A percentile compares a stretch with the other conserved stretches of the same genome.
These are phyloP conservation scores for Calonectria montana DNA, from an alignment of 2,329 filamentous ascomycete genomes.

Conservation along the genomic window DNA sequence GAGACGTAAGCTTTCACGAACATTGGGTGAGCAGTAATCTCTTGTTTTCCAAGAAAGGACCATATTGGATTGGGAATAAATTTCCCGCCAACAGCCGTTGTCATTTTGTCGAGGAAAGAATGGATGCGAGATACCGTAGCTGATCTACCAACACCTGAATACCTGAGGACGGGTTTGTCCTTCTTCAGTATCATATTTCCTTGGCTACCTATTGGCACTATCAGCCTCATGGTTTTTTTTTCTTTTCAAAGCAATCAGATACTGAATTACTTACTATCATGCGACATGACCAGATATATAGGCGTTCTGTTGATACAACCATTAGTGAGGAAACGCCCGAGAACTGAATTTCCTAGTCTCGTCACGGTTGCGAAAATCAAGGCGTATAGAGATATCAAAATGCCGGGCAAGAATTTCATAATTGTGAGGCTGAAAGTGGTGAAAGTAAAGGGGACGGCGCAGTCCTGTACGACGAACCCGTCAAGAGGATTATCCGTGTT, in stretches of 20 bases:
- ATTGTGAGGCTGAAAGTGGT: conserved; percentile 66
- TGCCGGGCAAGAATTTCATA: conserved; percentile 54
- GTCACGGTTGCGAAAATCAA: not conserved
- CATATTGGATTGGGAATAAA: conserved; percentile 70
- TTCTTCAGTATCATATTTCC: conserved; percentile 68
- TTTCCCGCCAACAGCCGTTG: conserved; percentile 68
- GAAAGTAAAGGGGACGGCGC: conserved; percentile 68
- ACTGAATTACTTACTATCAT: conserved; percentile 61
- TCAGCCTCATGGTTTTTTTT: not conserved
- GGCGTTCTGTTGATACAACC: conserved; percentile 71
- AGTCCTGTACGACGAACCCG: conserved; percentile 74
- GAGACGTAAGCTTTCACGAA: not conserved
- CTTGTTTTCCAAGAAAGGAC: conserved; percentile 63
- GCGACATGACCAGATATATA: conserved; percentile 74
- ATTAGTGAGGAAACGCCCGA: conserved; percentile 67
- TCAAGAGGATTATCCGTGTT: conserved; percentile 65
- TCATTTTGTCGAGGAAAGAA: conserved; percentile 63
- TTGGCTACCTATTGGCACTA: conserved; percentile 59
- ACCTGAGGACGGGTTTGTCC: conserved; percentile 70
- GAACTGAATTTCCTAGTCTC: conserved; percentile 58
- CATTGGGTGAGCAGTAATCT: conserved; percentile 73
- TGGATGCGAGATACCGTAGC: conserved; percentile 66
- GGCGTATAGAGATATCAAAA: conserved; percentile 52
- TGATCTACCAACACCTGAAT: conserved; percentile 67
- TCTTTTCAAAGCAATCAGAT: no score